Percentiles rank a stretch among this genome's conserved stretches.
phyloP scores from a whole-genome alignment of 1,139 yeast genomes.

The Kurtzmaniella quercitrusa region DNA sequence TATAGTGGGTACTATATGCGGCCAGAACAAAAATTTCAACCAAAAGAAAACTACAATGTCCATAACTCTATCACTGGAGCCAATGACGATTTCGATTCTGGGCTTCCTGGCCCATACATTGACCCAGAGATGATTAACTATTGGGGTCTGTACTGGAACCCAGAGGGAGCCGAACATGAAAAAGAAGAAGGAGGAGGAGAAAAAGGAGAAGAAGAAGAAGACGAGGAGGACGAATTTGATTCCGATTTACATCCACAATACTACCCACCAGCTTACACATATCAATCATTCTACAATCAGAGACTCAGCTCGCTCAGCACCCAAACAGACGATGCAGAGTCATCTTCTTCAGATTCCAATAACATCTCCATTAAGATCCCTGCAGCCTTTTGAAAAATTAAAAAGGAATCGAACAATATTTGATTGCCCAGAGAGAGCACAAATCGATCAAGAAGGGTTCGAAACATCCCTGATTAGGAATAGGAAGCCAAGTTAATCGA shows the following conservation, averaged over 20 bases:
- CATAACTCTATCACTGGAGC: too few relatives aligned
- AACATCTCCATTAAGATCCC: conserved; percentile 2
- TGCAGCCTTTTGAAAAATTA: conserved; percentile 1
- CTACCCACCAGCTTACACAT: background rate
- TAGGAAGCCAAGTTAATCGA: too few relatives aligned
- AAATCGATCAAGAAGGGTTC: too few relatives aligned
- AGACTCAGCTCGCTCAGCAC: background rate
- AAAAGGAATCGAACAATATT: background rate
- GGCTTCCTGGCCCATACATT: background rate
- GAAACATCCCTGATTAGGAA: too few relatives aligned
- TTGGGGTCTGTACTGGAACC: background rate
- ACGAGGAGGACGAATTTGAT: background rate
- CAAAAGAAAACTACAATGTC: too few relatives aligned
- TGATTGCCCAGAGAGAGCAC: background rate
- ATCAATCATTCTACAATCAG: background rate
- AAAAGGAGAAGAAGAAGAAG: background rate
- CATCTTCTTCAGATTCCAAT: background rate
- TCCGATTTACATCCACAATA: background rate
- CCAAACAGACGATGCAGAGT: background rate
- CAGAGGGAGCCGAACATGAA: background rate
- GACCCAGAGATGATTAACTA: background rate
- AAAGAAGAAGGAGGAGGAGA: background rate
- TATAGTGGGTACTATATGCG: too few relatives aligned
- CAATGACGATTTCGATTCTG: too few relatives aligned
- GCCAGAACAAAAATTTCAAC: too few relatives aligned